A percentile compares a stretch with the other conserved stretches of the same genome.
phyloP scores from a whole-genome alignment of 2,329 filamentous ascomycete genomes.

The Penicillium sp. region DNA sequence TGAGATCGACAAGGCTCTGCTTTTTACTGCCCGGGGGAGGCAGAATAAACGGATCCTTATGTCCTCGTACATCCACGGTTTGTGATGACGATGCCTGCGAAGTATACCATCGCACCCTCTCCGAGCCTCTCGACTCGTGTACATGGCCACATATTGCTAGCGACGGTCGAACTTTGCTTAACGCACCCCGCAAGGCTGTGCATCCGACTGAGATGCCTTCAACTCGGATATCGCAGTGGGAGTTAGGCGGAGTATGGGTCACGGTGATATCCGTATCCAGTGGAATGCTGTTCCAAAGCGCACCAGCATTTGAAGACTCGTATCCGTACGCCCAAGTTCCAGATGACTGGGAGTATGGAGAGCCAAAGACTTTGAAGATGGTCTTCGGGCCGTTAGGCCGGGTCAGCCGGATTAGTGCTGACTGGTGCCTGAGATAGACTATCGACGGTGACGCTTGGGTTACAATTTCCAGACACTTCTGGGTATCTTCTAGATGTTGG shows the following conservation, averaged over 20 bases:
- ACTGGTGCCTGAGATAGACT: constrained; percentile 46
- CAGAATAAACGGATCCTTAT: constrained; percentile 20
- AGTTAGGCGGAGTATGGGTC: constrained; percentile 49
- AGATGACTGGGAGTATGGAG: constrained; percentile 44
- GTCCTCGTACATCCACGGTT: too few species aligned
- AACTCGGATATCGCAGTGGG: constrained; percentile 39
- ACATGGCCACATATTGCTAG: constrained; percentile 53
- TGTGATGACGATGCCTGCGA: too few species aligned
- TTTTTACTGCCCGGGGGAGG: constrained; percentile 46
- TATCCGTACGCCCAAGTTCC: constrained; percentile 52
- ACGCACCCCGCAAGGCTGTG: constrained; percentile 36
- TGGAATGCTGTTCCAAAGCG: constrained; percentile 46
- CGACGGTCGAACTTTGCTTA: constrained; percentile 43
- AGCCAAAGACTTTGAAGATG: constrained; percentile 49
- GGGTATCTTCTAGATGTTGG: constrained; percentile 37
- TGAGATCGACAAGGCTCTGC: constrained; percentile 48
- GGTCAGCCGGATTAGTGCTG: constrained; percentile 38
- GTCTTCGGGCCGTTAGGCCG: constrained; percentile 40
- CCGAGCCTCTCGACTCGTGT: constrained; percentile 43
- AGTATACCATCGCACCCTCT: too few species aligned
- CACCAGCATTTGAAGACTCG: constrained; percentile 30
- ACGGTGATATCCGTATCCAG: constrained; percentile 47
- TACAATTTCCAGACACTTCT: constrained; percentile 40
- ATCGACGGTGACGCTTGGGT: constrained; percentile 35
- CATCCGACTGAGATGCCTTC: constrained; percentile 42